These are phyloP conservation scores for Fusarium virguliforme DNA, from an alignment of 2,329 filamentous ascomycete species.

Conservation along the genomic window DNA sequence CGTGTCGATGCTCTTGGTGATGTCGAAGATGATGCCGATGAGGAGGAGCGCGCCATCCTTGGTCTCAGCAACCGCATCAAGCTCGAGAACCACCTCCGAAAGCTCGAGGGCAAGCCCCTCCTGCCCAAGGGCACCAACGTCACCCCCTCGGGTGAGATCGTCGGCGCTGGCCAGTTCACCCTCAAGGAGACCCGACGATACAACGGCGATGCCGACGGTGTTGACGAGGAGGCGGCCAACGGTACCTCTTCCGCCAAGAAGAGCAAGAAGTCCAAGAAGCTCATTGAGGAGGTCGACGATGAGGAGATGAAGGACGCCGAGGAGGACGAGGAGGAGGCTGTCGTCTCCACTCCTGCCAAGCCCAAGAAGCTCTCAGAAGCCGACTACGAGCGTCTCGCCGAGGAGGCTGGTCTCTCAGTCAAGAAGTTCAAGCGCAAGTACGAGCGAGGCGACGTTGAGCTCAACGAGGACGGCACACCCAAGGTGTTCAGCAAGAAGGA, in stretches of 20 bases:
- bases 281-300: conserved; percentile 60
- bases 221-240: conserved; percentile 70
- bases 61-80: conserved; percentile 81
- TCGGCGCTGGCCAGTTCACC: conserved; percentile 83
- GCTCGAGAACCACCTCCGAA: conserved; percentile 82
- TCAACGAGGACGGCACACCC: conserved; percentile 76
- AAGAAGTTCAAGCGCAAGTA: conserved; percentile 86
- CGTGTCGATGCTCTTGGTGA: conserved; percentile 84
- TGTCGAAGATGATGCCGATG: conserved; percentile 79
- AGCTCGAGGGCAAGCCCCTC: conserved; percentile 91
- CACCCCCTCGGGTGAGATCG: conserved; percentile 78
- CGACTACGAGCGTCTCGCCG: conserved; percentile 74
- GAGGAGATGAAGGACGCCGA: conserved; percentile 64
- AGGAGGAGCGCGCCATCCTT: conserved; percentile 89
- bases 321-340: conserved; percentile 53
- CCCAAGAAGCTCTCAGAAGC: conserved; percentile 67
- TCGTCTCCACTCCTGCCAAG: conserved; percentile 55
- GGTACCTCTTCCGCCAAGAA: conserved; percentile 56
- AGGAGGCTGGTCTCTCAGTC: conserved; percentile 78
- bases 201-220: conserved; percentile 92
- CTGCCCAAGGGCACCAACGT: conserved; percentile 83
- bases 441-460: conserved; percentile 80
- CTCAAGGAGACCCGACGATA: conserved; percentile 95
- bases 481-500: conserved; percentile 82
- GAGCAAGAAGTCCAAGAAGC: conserved; percentile 61